Base-by-base conservation (phyloP, 768 basidiomycete species). In the Suillus spraguei region DNA sequence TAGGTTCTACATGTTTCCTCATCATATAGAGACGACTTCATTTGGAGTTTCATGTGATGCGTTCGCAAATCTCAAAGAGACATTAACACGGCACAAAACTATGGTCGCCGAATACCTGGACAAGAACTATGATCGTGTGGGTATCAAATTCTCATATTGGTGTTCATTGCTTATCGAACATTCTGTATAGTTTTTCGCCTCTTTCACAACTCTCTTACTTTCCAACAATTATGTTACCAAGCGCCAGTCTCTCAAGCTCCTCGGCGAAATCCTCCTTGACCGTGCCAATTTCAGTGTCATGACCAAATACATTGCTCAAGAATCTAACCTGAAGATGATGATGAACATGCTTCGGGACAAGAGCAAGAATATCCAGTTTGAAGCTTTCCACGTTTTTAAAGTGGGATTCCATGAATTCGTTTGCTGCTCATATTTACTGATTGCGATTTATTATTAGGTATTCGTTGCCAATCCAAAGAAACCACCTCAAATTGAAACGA, bases 381-480 rank as follows among this genome's bases (percentile, higher is more conserved):
- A 99, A 75, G 97, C 97, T 3, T 99, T 99, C 79, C 97, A 99
- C 71, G 97, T 99, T 44, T 99, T 99, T 86, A 99, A 99, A 87
- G 97, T 95, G 60, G n/a, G 85, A 71, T 3, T 17, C 35, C 35
- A 24, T 32, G 17, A 39, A 38, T 41, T 28, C 20, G 47, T 55
- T 56, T 52, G 50, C 14, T 11, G 24, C 6, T 11, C 20, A 22
- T 47, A 60, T 41, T 41, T 62, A 53, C 60, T 47, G 39, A 22
- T 42, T 39, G 22, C 60, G n/a, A 42, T 22, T 59, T 58, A 35
- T 39, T 24, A 6, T 16, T 65, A 92, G 94, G 94, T 99, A 16
- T 99, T 99, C 70, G 97, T 99, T 46, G 97, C 97, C 42, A 99
- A 99, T 74, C 97, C 97, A 35, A 97, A 97, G 87, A 99, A 99